Percentiles rank a stretch among this genome's conserved stretches.
phyloP scores from a whole-genome alignment of 371 early-diverging fungal species.

The Mortierella sp. region DNA sequence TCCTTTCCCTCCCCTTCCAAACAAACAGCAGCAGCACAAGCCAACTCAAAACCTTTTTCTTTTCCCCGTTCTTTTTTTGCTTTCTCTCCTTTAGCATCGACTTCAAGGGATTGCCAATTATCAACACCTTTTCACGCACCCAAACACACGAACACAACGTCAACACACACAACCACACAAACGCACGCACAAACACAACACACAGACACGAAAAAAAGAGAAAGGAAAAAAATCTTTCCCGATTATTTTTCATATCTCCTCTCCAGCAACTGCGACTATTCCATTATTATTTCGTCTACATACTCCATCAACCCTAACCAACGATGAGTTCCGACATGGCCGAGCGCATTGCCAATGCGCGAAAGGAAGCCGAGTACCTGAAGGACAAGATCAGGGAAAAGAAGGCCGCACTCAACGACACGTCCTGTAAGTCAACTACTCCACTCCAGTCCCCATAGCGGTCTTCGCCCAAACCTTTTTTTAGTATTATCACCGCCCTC shows the following conservation, averaged over 20 bases:
- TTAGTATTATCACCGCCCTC: not conserved
- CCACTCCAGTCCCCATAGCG: not conserved
- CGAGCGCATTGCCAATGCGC: constrained; percentile 91
- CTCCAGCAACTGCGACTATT: not conserved
- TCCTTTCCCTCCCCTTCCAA: not conserved
- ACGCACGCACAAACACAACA: not conserved
- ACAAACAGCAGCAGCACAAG: not conserved
- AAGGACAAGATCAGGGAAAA: constrained; percentile 96
- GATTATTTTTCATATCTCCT: not conserved
- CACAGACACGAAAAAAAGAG: not conserved
- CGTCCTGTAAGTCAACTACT: constrained; percentile 81
- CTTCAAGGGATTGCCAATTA: not conserved
- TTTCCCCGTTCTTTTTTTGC: not conserved
- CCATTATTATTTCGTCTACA: not conserved
- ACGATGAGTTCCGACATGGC: constrained; percentile 83
- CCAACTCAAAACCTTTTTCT: constrained; percentile 2
- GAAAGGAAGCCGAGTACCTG: constrained; percentile 94
- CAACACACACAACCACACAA: not conserved
- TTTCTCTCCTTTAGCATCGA: not conserved
- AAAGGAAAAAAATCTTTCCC: not conserved
- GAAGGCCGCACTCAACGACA: constrained; percentile 93
- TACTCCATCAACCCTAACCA: constrained; percentile 1
- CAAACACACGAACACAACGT: not conserved
- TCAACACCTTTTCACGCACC: not conserved
- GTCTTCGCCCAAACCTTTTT: constrained; percentile 39